Percentiles rank a stretch among this genome's conserved stretches.
Evolutionary conservation across 768 basidiomycete genomes (phyloP).

Genomic region (Lactarius vividus): DNA sequence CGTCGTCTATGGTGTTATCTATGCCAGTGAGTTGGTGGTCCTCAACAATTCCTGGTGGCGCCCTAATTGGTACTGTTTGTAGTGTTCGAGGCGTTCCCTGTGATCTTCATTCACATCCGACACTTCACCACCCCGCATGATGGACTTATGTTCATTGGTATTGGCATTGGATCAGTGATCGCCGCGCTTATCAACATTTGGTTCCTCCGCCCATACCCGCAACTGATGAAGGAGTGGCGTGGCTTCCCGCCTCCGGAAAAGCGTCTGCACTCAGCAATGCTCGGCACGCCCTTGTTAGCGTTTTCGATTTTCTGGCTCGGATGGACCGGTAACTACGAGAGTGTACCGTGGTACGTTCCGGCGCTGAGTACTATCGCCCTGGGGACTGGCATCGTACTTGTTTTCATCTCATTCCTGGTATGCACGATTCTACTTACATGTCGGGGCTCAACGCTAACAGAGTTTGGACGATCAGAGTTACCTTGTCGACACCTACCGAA

Average conservation of each 20-base stretch:
- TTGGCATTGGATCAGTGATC: slow-evolving; percentile 10
- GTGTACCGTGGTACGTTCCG: slow-evolving; percentile 20
- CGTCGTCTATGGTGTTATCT: slow-evolving; percentile 22
- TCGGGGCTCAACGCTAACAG: not conserved
- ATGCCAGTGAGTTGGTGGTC: slow-evolving; percentile 16
- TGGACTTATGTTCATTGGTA: slow-evolving; percentile 16
- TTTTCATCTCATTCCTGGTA: slow-evolving; percentile 19
- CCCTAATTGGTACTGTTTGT: not conserved
- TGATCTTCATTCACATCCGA: slow-evolving; percentile 9
- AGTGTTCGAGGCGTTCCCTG: slow-evolving; percentile 21
- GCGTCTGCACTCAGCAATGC: slow-evolving; percentile 12
- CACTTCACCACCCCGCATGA: slow-evolving; percentile 1
- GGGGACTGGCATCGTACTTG: not conserved
- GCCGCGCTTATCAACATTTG: not conserved
- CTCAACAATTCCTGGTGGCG: not conserved
- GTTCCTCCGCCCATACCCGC: not conserved
- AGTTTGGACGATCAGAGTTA: slow-evolving; percentile 7
- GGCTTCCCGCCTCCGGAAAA: slow-evolving; percentile 19
- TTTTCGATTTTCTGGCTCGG: slow-evolving; percentile 16
- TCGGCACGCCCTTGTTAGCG: not conserved
- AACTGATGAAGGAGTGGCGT: slow-evolving; percentile 11
- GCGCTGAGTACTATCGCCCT: slow-evolving; percentile 11
- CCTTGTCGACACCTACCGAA: slow-evolving; percentile 20
- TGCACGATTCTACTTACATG: not conserved
- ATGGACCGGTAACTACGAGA: slow-evolving; percentile 17